Evolutionary conservation across 805 yeast species (phyloP), one percentile per base, ranked within the genome.

Genomic region (Wickerhamomyces ciferrii): DNA sequence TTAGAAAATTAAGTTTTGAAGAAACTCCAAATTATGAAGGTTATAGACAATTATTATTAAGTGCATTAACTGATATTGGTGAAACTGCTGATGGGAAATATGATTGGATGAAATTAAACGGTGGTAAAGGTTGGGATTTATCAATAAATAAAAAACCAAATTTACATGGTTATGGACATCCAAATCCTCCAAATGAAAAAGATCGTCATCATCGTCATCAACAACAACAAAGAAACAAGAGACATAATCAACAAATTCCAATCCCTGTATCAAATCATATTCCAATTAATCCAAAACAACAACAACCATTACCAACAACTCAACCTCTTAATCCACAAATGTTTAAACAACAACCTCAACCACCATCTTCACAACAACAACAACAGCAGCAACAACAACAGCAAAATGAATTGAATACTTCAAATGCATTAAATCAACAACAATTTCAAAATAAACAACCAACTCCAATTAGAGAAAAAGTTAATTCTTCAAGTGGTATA

Each of bases 111-210:
- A 82, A 77, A 55, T 73, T 86, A 54, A 86, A 86, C 60, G 79
- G 81, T 43, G 94, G 94, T 42, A 77, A 78, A 60, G 94, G 94
- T 17, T 86, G 94, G 94, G 89, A 85, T 61, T 76, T 87, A 58
- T 61, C 74, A 49, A 77, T 84, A 49, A 86, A 86, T 61, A 84
- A 83, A 62, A 84, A 87, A 60, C 88, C 87, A 41, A 86, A 86
- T 65, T 66, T 86, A 53, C 89, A 86, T 62, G 95, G 95, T 5
- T 86, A 86, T 61, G 94, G 94, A 24, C 80, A 81, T 61, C 85
- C 87, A 43, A 79, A 71, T 50, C 84, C 84, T 36, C 65, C 64
- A 47, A 56, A 59, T 42, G 57, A 54, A 48, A 60, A 55, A 24
- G 53, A 58, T 41, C 59, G 59, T 43, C 58, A 57, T 27, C 61